Conservation (phyloP, 352 stramenopile species). For the Thalassiosira sp. region DNA sequence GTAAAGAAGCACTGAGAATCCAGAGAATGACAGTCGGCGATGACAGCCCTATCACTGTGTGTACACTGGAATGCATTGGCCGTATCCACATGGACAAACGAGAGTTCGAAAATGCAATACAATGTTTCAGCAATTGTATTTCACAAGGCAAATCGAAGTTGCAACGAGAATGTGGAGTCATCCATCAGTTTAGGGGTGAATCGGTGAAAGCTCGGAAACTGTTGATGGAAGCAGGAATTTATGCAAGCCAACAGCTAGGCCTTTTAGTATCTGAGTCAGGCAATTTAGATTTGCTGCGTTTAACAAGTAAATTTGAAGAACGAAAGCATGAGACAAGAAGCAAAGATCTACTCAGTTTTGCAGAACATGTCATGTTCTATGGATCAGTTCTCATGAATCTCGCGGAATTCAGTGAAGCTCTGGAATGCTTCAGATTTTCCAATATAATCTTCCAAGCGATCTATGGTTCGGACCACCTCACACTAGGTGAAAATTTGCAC, state of each 20-base stretch:
- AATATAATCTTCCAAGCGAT: conserved; percentile 61
- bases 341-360: conserved; percentile 48
- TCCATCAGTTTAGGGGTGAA: conserved; percentile 57
- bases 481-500: conserved; percentile 56
- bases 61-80: conserved; percentile 60
- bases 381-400: conserved; percentile 51
- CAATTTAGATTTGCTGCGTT: conserved; percentile 28
- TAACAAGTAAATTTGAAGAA: conserved; percentile 49
- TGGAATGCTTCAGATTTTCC: conserved; percentile 62
- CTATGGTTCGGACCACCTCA: conserved; percentile 61
- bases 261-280: conserved; percentile 33
- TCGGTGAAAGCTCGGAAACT: conserved; percentile 40
- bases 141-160: conserved; percentile 46
- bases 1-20: conserved; percentile 64
- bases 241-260: conserved; percentile 34
- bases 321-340: conserved; percentile 41
- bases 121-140: conserved; percentile 56
- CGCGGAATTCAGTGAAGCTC: conserved; percentile 42
- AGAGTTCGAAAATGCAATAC: conserved; percentile 59
- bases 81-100: conserved; percentile 59
- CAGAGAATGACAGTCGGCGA: conserved; percentile 57
- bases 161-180: conserved; percentile 49
- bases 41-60: conserved; percentile 47
- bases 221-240: conserved; percentile 39
- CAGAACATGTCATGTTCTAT: conserved; percentile 62